A percentile compares a stretch with the other conserved stretches of the same genome.
Evolutionary conservation across 1,284 basidiomycete genomes (phyloP).

Genomic region (Cryptococcus hybrid): DNA sequence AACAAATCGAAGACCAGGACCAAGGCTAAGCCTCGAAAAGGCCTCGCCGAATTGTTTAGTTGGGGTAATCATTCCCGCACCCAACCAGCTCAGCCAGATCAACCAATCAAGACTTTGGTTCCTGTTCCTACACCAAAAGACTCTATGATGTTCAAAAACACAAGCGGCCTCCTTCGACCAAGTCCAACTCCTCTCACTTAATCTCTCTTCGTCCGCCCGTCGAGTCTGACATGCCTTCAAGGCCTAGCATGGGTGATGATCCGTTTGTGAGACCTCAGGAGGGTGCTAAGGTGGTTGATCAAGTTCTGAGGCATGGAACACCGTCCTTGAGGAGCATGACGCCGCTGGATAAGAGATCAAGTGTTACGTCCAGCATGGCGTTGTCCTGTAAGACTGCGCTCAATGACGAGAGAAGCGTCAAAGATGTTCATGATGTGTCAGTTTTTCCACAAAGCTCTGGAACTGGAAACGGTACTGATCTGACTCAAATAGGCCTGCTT

Average conservation of each 20-base stretch:
- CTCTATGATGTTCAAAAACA: slow-evolving; percentile 13
- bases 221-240: slow-evolving; percentile 12
- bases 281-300: slow-evolving; percentile 31
- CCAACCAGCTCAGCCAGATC: slow-evolving; percentile 1
- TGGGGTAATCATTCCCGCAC: slow-evolving; percentile 4
- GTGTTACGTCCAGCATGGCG: slow-evolving; percentile 24
- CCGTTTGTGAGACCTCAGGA: slow-evolving; percentile 27
- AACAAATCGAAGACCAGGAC: slow-evolving; percentile 10
- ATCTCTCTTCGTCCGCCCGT: slow-evolving; percentile 7
- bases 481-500: neutral
- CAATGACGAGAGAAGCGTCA: neutral
- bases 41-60: slow-evolving; percentile 18
- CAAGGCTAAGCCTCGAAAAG: slow-evolving; percentile 33
- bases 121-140: slow-evolving; percentile 12
- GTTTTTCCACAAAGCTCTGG: neutral
- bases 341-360: slow-evolving; percentile 14
- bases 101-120: neutral
- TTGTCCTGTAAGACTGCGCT: slow-evolving; percentile 20
- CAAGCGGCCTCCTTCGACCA: slow-evolving; percentile 11
- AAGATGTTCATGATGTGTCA: neutral
- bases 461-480: neutral
- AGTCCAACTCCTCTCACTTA: slow-evolving; percentile 3
- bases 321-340: slow-evolving; percentile 17
- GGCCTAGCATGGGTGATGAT: slow-evolving; percentile 40
- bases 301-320: slow-evolving; percentile 12